Conservation (phyloP, 179 eudicot genomes). For the Heliamphora pulchella region DNA sequence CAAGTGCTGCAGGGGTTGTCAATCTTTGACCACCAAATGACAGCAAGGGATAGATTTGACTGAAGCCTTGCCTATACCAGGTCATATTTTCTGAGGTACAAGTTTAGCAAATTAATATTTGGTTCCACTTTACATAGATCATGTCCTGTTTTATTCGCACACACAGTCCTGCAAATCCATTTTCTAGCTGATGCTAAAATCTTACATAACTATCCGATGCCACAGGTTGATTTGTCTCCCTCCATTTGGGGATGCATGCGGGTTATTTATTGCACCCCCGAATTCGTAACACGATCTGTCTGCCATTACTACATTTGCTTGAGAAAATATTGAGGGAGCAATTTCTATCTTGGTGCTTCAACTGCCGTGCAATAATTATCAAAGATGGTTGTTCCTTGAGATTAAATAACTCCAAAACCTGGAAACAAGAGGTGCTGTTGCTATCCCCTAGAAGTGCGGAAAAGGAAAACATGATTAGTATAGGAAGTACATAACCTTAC, state of each 20-base stretch:
- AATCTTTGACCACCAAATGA: constrained; percentile 5
- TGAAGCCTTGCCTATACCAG: constrained; percentile 1
- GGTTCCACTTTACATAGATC: background rate
- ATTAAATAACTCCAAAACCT: background rate
- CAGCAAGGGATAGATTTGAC: background rate
- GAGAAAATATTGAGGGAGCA: background rate
- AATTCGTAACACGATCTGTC: background rate
- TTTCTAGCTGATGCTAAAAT: background rate
- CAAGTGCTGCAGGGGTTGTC: background rate
- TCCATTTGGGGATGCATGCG: background rate
- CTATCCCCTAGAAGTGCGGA: background rate
- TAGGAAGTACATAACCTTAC: background rate
- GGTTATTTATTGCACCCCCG: background rate
- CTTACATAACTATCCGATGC: background rate
- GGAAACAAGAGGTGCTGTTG: constrained; percentile 1
- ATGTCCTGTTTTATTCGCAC: background rate
- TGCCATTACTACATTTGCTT: background rate
- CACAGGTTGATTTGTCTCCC: constrained; percentile 1
- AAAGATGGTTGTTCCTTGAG: background rate
- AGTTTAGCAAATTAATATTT: background rate
- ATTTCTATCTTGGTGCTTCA: background rate
- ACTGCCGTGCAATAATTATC: background rate
- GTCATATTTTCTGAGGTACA: background rate
- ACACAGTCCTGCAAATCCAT: background rate
- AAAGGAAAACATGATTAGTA: background rate